phyloP scores from a whole-genome alignment of 768 basidiomycete genomes.

The Hericium coralloides region DNA sequence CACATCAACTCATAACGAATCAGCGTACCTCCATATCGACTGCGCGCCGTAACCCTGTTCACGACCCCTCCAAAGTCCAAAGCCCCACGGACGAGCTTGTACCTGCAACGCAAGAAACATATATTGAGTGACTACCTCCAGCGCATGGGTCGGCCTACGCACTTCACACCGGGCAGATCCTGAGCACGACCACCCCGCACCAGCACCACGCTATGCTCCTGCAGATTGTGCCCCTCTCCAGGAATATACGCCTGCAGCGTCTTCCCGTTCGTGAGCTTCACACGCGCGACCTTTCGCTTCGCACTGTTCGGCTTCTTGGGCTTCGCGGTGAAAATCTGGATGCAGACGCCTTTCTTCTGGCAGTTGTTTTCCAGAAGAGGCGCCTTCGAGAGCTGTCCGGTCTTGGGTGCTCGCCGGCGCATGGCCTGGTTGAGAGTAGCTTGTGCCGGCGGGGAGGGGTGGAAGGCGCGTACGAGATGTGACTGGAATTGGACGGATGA shows the following conservation, averaged over 20 bases:
- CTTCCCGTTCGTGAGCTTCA: constrained; percentile 86
- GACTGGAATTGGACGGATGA: constrained; percentile 7
- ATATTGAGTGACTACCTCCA: not conserved
- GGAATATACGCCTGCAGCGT: constrained; percentile 90
- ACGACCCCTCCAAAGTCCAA: constrained; percentile 89
- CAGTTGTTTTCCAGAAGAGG: constrained; percentile 75
- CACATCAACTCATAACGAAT: constrained; percentile 5
- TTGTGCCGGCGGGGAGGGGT: constrained; percentile 45
- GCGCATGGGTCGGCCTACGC: constrained; percentile 16
- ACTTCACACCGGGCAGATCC: constrained; percentile 98
- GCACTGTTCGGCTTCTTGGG: constrained; percentile 99
- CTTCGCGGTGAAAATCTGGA: constrained; percentile 67
- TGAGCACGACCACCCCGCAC: constrained; percentile 94
- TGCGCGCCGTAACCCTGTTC: constrained; percentile 69
- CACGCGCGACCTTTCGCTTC: constrained; percentile 91
- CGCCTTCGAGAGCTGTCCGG: constrained; percentile 46
- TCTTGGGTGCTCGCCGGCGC: constrained; percentile 51
- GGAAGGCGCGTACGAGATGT: constrained; percentile 39
- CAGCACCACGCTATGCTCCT: constrained; percentile 94
- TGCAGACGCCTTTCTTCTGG: constrained; percentile 89
- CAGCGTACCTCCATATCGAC: constrained; percentile 81
- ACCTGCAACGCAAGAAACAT: constrained; percentile 38
- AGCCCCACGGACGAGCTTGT: constrained; percentile 91
- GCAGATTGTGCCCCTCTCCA: constrained; percentile 95
- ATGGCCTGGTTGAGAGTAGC: constrained; percentile 86